Conservation (phyloP, 176 grass and related monocot species). For the Oryza punctata region DNA sequence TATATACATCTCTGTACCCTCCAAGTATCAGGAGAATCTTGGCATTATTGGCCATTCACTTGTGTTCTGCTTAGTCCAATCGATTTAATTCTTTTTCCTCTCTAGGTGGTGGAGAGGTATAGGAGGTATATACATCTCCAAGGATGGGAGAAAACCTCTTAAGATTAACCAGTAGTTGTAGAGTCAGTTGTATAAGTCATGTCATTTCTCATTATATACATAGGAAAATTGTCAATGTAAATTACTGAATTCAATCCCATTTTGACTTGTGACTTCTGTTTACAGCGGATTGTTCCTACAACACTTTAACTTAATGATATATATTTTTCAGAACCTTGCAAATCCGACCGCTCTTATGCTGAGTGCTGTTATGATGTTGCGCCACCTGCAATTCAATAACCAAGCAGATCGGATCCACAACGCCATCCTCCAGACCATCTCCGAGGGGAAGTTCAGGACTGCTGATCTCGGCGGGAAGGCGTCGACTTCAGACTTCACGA, state of each 20-base stretch:
- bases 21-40: too few species aligned
- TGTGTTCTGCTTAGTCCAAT: too few species aligned
- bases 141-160: too few species aligned
- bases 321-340: slow-evolving; percentile 73
- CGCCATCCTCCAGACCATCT: slow-evolving; percentile 81
- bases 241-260: not conserved
- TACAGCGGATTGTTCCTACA: not conserved
- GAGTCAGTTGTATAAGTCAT: not conserved
- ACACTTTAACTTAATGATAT: slow-evolving; percentile 1
- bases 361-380: slow-evolving; percentile 96
- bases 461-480: slow-evolving; percentile 83
- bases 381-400: slow-evolving; percentile 76
- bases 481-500: slow-evolving; percentile 82
- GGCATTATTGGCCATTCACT: too few species aligned
- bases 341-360: slow-evolving; percentile 92
- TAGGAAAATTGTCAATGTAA: not conserved
- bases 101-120: too few species aligned
- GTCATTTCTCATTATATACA: not conserved
- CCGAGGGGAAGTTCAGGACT: slow-evolving; percentile 77
- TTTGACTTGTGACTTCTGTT: not conserved
- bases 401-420: slow-evolving; percentile 86
- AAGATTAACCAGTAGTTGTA: too few species aligned
- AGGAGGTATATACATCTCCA: too few species aligned
- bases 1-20: too few species aligned
- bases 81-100: too few species aligned